Base-by-base conservation (phyloP, 169 alveolate genomes). In the Babesia caballi region DNA sequence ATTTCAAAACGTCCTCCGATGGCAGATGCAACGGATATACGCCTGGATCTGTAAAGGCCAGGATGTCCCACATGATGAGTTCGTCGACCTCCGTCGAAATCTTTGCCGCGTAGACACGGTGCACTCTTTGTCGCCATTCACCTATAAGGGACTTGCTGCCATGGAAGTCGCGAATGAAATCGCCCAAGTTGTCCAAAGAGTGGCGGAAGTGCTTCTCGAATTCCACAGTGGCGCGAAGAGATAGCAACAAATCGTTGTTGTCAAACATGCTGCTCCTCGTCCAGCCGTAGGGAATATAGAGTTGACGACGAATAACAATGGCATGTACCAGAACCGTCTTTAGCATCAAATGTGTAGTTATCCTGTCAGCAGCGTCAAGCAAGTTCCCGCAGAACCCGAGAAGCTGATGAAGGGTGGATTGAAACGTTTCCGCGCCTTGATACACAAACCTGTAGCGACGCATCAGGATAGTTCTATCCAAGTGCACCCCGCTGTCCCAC, bases 271-370 rank as follows among this genome's bases (percentile, higher is more conserved):
- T 94, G 53, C 84, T 86, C 74, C 94, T 95, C 60, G 97, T 96
- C 99, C 99, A 97, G 23, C 99, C 99, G 46, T 95, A 90, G 38
- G 98, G 98, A 19, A 95, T 93, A 84, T 94, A 98, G 90, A 98
- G 93, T 49, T 59, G 69, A 14, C 97, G 92, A 66, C 99, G 91
- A 44, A 96, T 90, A 14, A 97, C 91, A 8, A 98, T 94, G 25
- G 99, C 98, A 78, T 98, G 99, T 76, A 96, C 88, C 96, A 98
- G 95, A 38, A 98, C 93, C 25, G 97, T 88, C 53, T 96, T 85
- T 92, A 96, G 95, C 86, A 95, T 97, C 23, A 98, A 86, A 70
- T 98, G 91, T 32, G 23, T n/a, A 3, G n/a, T 42, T 17, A 36
- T 41, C 6, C 19, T 36, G 41, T 42, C 69, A 23, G 92, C 75